Evolutionary conservation across 805 yeast species (phyloP).

Genomic region (Spathaspora boniae): DNA sequence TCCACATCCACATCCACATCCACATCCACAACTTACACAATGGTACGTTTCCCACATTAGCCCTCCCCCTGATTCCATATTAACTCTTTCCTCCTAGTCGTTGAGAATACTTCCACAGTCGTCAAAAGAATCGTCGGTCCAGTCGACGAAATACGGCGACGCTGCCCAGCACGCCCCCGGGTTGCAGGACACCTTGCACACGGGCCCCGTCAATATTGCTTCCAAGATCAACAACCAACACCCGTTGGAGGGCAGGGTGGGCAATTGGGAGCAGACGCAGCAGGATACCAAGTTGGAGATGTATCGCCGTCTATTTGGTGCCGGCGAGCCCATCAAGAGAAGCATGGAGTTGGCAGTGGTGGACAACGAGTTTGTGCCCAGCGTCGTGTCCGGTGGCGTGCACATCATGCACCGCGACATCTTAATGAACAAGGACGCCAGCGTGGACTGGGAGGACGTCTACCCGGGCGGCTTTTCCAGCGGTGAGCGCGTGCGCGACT

Average conservation of each 20-base stretch:
- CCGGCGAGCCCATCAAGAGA: conserved; percentile 90
- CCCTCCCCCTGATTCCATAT: neutral
- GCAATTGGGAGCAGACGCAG: conserved; percentile 79
- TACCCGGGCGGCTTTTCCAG: conserved; percentile 56
- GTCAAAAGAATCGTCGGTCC: conserved; percentile 43
- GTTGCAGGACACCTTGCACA: conserved; percentile 64
- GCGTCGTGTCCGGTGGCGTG: conserved; percentile 54
- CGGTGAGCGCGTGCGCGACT: conserved; percentile 42
- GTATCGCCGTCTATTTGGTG: conserved; percentile 80
- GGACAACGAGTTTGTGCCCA: conserved; percentile 70
- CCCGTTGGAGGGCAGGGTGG: conserved; percentile 76
- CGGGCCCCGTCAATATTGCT: conserved; percentile 58
- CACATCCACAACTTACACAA: no score
- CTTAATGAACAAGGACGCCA: conserved; percentile 68
- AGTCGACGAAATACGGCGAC: conserved; percentile 49
- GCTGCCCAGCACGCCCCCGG: conserved; percentile 67
- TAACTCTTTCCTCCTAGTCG: conserved; percentile 26
- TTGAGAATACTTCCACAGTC: conserved; percentile 55
- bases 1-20: no score
- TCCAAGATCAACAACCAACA: conserved; percentile 74
- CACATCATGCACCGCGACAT: conserved; percentile 71
- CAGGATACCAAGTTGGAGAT: conserved; percentile 67
- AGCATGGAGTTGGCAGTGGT: conserved; percentile 84
- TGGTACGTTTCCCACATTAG: conserved; percentile 5
- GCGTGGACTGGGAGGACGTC: conserved; percentile 92